Percentiles rank a stretch among this genome's conserved stretches.
These are phyloP conservation scores for Termitomyces sp. DNA, from an alignment of 768 basidiomycete species.

Conservation along the genomic window DNA sequence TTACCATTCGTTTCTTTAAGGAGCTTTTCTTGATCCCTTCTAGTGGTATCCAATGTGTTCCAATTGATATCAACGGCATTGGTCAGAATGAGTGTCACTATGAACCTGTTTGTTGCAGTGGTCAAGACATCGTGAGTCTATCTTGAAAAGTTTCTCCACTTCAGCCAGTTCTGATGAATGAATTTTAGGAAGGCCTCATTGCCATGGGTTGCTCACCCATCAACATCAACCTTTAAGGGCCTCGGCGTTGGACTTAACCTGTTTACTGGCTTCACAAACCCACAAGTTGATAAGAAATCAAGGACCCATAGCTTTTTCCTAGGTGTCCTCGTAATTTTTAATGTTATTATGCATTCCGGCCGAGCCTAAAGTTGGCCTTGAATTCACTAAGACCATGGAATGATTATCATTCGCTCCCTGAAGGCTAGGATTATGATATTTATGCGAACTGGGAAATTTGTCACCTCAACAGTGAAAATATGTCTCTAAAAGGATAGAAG, in stretches of 20 bases:
- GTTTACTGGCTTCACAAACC: no score
- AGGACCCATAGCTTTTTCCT: neutral
- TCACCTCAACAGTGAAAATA: no score
- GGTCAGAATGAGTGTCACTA: slow-evolving; percentile 22
- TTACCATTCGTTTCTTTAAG: neutral
- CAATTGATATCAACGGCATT: slow-evolving; percentile 23
- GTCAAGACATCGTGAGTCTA: slow-evolving; percentile 25
- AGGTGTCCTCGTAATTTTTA: no score
- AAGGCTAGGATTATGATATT: no score
- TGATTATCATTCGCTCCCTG: neutral
- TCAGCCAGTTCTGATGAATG: neutral
- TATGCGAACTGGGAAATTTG: no score
- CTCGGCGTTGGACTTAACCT: no score
- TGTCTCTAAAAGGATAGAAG: no score
- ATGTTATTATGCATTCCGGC: neutral
- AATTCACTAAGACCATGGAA: neutral
- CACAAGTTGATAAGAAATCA: neutral
- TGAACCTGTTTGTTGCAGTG: slow-evolving; percentile 37
- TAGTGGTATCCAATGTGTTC: slow-evolving; percentile 27
- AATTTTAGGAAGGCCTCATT: slow-evolving; percentile 28
- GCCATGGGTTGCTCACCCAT: slow-evolving; percentile 36
- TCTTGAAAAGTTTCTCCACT: neutral
- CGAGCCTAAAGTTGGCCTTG: no score
- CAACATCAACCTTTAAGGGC: slow-evolving; percentile 18
- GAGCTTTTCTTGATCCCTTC: neutral